These are phyloP conservation scores for Penicillium maclennaniae DNA, from an alignment of 495 filamentous ascomycete genomes.

Conservation along the genomic window DNA sequence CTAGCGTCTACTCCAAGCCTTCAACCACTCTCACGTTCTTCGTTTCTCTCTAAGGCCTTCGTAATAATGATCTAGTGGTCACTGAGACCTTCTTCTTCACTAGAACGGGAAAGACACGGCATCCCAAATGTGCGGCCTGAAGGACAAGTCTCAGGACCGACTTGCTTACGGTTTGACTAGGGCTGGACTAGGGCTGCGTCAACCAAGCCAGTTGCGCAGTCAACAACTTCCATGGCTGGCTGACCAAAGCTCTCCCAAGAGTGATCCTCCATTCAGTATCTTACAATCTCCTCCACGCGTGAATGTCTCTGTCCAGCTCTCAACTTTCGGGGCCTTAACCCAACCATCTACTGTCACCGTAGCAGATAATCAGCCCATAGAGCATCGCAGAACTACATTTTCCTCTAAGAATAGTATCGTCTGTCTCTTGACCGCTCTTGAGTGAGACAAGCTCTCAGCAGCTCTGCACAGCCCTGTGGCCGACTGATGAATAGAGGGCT, in stretches of 20 bases:
- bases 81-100: background rate
- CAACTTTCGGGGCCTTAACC: background rate
- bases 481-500: conserved; percentile 3
- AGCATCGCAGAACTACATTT: background rate
- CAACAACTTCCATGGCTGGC: background rate
- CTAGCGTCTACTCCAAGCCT: background rate
- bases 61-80: background rate
- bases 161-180: background rate
- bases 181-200: background rate
- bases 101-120: background rate
- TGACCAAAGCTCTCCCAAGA: background rate
- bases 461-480: background rate
- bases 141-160: background rate
- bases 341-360: conserved; percentile 8
- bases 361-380: conserved; percentile 6
- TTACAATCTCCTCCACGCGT: background rate
- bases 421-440: background rate
- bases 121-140: background rate
- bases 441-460: conserved; percentile 7
- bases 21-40: background rate
- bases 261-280: background rate
- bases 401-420: conserved; percentile 6
- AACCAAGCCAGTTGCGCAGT: background rate
- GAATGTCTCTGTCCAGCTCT: background rate
- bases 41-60: background rate